Evolutionary conservation across 306 rosid genomes (phyloP), one percentile per base, ranked within the genome.

Genomic region (Cucurbita moschata): DNA sequence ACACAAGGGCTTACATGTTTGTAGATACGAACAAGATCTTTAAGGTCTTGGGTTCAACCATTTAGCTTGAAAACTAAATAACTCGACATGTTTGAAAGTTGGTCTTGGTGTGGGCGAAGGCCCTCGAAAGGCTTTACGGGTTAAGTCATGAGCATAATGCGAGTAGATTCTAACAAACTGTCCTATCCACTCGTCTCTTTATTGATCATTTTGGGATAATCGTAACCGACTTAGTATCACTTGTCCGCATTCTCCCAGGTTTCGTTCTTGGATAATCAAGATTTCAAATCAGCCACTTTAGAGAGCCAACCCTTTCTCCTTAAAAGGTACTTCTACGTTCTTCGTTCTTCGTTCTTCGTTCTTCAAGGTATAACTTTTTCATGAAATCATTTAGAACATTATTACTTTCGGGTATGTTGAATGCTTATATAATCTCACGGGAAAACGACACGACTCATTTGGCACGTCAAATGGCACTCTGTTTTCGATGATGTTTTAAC

Each of bases 211-310:
- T 68, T 47, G 19, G 57, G 57, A 21, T 44, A 37, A 38, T 49
- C 18, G 43, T 69, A 69, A 13, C n/a, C 2, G 38, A 23, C 43
- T 3, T 13, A 23, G 40, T 35, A 69, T 21, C 42, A n/a, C 62
- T 49, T 37, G n/a, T 30, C 15, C 38, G 7, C 23, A 14, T 30
- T 50, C 37, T 53, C 69, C 50, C 76, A 86, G 90, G 79, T 86
- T 63, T 86, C 90, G 53, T 86, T 86, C 76, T 60, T 82, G 77
- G 86, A 86, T 80, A 76, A 75, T n/a, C 82, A 75, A 51, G 87
- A 82, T 53, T 83, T 79, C 52, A 86, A 83, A 82, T 78, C 72
- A 53, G 86, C 87, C 69, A 49, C 73, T 59, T 54, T 86, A 19
- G 59, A 82, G 38, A 70, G 72, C 74, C 87, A 86, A 73, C 90